These are phyloP conservation scores for Teratosphaeria viscida DNA, from an alignment of 2,329 filamentous ascomycete genomes.

Conservation along the genomic window DNA sequence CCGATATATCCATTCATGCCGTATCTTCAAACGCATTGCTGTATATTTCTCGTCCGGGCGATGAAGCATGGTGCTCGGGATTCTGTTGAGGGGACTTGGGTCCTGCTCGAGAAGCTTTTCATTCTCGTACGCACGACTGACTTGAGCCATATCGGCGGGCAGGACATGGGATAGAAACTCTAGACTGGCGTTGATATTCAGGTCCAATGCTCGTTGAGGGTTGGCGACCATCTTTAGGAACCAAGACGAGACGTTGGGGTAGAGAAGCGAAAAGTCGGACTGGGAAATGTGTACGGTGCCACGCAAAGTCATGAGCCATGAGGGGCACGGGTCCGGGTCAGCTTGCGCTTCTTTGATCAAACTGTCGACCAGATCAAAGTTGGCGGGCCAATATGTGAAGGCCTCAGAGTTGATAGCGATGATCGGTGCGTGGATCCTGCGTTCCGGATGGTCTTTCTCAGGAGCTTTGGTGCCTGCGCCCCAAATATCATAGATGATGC, in stretches of 20 bases:
- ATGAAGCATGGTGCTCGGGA: conserved; percentile 39
- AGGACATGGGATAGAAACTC: conserved; percentile 51
- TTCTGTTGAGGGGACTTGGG: conserved; percentile 29
- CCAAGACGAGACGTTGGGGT: conserved; percentile 47
- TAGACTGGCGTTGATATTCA: conserved; percentile 52
- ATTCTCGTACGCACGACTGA: conserved; percentile 42
- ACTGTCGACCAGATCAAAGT: conserved; percentile 48
- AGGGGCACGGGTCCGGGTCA: conserved; percentile 24
- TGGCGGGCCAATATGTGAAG: conserved; percentile 59
- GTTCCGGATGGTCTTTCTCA: conserved; percentile 30
- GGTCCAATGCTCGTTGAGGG: conserved; percentile 49
- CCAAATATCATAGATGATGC: conserved; percentile 59
- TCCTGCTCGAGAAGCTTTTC: conserved; percentile 37
- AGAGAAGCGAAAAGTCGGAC: conserved; percentile 56
- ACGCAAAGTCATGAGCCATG: conserved; percentile 38
- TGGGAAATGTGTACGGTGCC: conserved; percentile 58
- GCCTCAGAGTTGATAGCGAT: conserved; percentile 57
- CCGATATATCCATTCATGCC: conserved; percentile 46
- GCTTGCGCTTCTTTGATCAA: conserved; percentile 49
- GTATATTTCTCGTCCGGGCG: conserved; percentile 49
- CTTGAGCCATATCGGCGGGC: conserved; percentile 36
- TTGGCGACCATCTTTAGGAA: conserved; percentile 55
- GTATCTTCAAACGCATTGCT: conserved; percentile 47
- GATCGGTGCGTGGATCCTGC: conserved; percentile 44
- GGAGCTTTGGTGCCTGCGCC: conserved; percentile 38